phyloP scores from a whole-genome alignment of 768 basidiomycete genomes.

The Amanita polypyramis region DNA sequence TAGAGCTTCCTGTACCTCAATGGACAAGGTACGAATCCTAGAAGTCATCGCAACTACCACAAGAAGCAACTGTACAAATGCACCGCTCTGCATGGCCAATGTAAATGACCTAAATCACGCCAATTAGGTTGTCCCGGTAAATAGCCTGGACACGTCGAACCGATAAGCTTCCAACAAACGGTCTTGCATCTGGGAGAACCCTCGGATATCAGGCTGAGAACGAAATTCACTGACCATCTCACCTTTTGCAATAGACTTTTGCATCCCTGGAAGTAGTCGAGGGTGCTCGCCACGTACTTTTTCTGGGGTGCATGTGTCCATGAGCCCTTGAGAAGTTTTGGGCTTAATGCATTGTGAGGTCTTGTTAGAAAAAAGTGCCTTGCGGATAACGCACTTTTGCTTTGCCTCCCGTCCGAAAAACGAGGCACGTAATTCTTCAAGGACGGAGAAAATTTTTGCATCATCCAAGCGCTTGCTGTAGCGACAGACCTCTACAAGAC shows the following conservation, averaged over 20 bases:
- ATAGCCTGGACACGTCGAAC: slow-evolving; percentile 24
- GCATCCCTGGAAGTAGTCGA: slow-evolving; percentile 25
- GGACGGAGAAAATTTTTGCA: slow-evolving; percentile 18
- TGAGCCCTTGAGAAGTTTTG: slow-evolving; percentile 42
- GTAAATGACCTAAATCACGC: slow-evolving; percentile 40
- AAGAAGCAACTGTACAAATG: slow-evolving; percentile 63
- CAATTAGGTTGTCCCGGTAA: not conserved
- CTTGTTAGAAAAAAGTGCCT: not conserved
- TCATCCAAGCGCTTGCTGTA: slow-evolving; percentile 30
- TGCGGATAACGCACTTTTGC: slow-evolving; percentile 24
- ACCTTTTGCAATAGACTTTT: slow-evolving; percentile 35
- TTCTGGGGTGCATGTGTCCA: slow-evolving; percentile 54
- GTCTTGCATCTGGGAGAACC: slow-evolving; percentile 28
- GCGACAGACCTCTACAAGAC: slow-evolving; percentile 49
- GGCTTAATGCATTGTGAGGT: slow-evolving; percentile 20
- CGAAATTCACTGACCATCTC: not conserved
- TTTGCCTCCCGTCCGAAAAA: slow-evolving; percentile 36
- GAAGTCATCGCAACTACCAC: slow-evolving; percentile 52
- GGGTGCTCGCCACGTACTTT: slow-evolving; percentile 21
- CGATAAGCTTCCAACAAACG: slow-evolving; percentile 37
- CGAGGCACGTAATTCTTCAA: slow-evolving; percentile 32
- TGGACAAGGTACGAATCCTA: slow-evolving; percentile 36
- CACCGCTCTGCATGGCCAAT: slow-evolving; percentile 58
- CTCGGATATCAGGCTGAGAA: slow-evolving; percentile 3
- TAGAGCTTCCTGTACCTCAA: slow-evolving; percentile 29